Conservation (phyloP, 2,329 filamentous ascomycete genomes). For the Chaetomiaceae sp. region DNA sequence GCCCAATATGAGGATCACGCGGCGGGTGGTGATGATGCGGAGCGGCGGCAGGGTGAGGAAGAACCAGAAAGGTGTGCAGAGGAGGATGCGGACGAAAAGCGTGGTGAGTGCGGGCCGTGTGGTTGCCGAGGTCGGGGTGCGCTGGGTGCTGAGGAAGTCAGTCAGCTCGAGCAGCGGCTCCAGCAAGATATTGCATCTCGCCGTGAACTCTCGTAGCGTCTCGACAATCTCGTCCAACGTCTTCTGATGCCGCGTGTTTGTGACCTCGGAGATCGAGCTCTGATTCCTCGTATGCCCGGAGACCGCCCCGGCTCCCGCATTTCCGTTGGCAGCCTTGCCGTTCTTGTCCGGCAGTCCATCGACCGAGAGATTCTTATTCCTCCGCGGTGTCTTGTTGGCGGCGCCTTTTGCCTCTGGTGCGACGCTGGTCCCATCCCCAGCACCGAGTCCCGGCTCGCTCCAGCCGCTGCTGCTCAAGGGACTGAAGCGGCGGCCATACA, state of each 20-base stretch:
- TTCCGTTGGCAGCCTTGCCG: constrained; percentile 27
- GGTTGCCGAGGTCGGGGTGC: constrained; percentile 83
- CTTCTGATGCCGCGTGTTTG: constrained; percentile 75
- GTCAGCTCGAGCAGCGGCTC: constrained; percentile 85
- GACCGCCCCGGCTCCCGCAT: constrained; percentile 16
- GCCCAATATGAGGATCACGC: constrained; percentile 78
- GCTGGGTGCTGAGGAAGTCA: constrained; percentile 87
- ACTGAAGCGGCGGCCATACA: constrained; percentile 88
- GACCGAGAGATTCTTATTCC: constrained; percentile 26
- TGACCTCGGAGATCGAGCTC: constrained; percentile 49
- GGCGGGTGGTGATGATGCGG: constrained; percentile 77
- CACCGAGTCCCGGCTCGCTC: constrained; percentile 41
- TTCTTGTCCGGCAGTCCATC: constrained; percentile 25
- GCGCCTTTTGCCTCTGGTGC: constrained; percentile 20
- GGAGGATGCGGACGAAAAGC: constrained; percentile 80
- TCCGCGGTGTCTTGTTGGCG: constrained; percentile 17
- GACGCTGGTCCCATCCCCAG: constrained; percentile 27
- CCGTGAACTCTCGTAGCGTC: constrained; percentile 82
- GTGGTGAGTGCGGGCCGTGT: constrained; percentile 84
- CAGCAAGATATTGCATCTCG: constrained; percentile 83
- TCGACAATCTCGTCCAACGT: constrained; percentile 97
- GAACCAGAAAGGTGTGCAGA: constrained; percentile 86
- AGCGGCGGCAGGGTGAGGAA: constrained; percentile 74
- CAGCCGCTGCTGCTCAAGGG: constrained; percentile 81
- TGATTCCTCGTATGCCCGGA: constrained; percentile 33